These are phyloP conservation scores for Avena insularis DNA, from an alignment of 176 grass and related monocot genomes.

Conservation along the genomic window DNA sequence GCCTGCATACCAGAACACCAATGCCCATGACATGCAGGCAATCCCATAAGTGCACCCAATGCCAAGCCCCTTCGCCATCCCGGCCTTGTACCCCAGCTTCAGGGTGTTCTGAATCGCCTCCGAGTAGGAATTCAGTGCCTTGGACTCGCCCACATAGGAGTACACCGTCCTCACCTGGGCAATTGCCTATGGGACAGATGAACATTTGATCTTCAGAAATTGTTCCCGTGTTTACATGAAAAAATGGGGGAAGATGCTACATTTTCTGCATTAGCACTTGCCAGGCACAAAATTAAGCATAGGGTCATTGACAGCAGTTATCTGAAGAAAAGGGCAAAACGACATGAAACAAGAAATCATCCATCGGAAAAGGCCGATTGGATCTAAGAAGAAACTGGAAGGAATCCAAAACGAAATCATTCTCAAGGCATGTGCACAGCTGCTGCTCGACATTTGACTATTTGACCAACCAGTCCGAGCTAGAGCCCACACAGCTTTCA, in stretches of 20 bases:
- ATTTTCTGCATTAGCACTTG: constrained; percentile 18
- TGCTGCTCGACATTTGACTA: constrained; percentile 36
- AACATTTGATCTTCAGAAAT: constrained; percentile 50
- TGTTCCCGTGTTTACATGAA: background rate
- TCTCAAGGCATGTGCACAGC: constrained; percentile 49
- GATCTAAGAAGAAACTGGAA: constrained; percentile 45
- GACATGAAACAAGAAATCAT: constrained; percentile 45
- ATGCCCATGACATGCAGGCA: constrained; percentile 92
- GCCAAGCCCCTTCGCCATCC: constrained; percentile 88
- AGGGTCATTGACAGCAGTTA: constrained; percentile 36
- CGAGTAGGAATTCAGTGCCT: constrained; percentile 78
- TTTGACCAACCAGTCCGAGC: constrained; percentile 44
- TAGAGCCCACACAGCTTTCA: constrained; percentile 41
- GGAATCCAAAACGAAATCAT: constrained; percentile 52
- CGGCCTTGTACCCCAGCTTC: constrained; percentile 89
- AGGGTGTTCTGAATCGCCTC: constrained; percentile 74
- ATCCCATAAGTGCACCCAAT: constrained; percentile 91
- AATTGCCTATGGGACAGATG: constrained; percentile 57
- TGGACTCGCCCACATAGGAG: constrained; percentile 82
- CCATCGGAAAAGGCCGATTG: constrained; percentile 27
- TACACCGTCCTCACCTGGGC: constrained; percentile 85
- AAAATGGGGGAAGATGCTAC: background rate
- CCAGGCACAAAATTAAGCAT: constrained; percentile 18
- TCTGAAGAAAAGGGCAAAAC: constrained; percentile 42
- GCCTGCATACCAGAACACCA: constrained; percentile 91